Evolutionary conservation across 1,284 basidiomycete genomes (phyloP).

Genomic region (Cutaneotrichosporon cavernicola): DNA sequence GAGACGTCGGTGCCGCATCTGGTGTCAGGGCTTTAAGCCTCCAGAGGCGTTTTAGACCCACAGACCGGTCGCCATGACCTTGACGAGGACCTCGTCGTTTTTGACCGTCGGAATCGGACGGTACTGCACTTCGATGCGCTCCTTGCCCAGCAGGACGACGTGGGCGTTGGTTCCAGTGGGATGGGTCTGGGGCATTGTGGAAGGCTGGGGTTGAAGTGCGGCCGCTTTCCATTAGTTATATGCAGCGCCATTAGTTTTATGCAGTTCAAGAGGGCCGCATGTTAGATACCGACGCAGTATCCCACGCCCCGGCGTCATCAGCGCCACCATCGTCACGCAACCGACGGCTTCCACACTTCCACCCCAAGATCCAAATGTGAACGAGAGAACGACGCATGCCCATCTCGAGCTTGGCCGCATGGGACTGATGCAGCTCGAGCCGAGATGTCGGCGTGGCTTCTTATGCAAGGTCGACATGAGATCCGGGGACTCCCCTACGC

Average conservation of each 20-base stretch:
- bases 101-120: slow-evolving; percentile 23
- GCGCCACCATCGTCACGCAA: background rate
- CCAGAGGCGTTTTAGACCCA: slow-evolving; percentile 8
- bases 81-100: slow-evolving; percentile 27
- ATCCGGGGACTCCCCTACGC: too few relatives aligned
- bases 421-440: too few relatives aligned
- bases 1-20: slow-evolving; percentile 25
- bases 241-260: too few relatives aligned
- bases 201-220: too few relatives aligned
- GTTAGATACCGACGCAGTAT: background rate
- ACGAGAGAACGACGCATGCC: too few relatives aligned
- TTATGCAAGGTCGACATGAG: too few relatives aligned
- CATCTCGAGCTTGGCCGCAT: too few relatives aligned
- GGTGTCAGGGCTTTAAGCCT: slow-evolving; percentile 8
- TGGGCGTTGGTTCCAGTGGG: slow-evolving; percentile 14
- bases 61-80: slow-evolving; percentile 33
- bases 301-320: slow-evolving; percentile 1
- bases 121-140: slow-evolving; percentile 25
- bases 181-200: background rate
- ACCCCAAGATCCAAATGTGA: background rate
- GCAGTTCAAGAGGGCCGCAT: too few relatives aligned
- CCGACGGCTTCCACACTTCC: background rate
- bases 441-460: too few relatives aligned
- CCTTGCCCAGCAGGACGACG: slow-evolving; percentile 19
- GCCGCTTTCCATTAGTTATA: too few relatives aligned